Conservation (phyloP, 2,329 filamentous ascomycete genomes). For the Magnaporthiopsis poae region DNA sequence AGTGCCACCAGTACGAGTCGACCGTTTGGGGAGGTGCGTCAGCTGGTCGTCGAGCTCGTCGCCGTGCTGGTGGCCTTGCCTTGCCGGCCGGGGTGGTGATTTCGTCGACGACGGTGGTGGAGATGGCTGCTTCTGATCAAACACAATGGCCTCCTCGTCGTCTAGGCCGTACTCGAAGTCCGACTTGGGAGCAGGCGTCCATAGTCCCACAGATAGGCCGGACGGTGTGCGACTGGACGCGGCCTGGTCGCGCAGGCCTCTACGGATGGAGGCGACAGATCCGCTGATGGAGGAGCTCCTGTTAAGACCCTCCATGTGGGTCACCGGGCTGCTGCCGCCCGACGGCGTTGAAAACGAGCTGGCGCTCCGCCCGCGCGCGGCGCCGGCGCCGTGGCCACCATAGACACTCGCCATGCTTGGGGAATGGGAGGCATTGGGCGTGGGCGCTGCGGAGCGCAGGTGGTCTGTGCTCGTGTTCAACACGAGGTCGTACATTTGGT, state of each 20-base stretch:
- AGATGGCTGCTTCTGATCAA: slow-evolving; percentile 27
- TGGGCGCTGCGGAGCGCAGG: slow-evolving; percentile 35
- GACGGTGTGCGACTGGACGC: slow-evolving; percentile 9
- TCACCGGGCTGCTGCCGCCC: slow-evolving; percentile 13
- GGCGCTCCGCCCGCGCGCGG: slow-evolving; percentile 31
- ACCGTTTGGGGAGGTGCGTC: neutral
- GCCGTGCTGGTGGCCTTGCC: neutral
- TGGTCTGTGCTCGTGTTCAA: slow-evolving; percentile 69
- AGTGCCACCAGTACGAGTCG: no score
- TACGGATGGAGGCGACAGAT: slow-evolving; percentile 10
- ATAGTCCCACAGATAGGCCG: slow-evolving; percentile 28
- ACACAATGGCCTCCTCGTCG: slow-evolving; percentile 43
- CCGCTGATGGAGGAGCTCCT: slow-evolving; percentile 35
- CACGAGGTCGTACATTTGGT: slow-evolving; percentile 62
- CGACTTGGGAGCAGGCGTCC: slow-evolving; percentile 30
- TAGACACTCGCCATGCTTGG: slow-evolving; percentile 1
- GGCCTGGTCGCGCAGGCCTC: slow-evolving; percentile 7
- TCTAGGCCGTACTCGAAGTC: slow-evolving; percentile 24
- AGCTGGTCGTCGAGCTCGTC: neutral
- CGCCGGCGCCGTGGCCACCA: slow-evolving; percentile 10
- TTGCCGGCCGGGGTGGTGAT: no score
- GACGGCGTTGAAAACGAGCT: slow-evolving; percentile 30
- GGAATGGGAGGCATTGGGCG: neutral
- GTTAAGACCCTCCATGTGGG: slow-evolving; percentile 21
- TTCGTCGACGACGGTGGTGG: no score